A percentile compares a stretch with the other conserved stretches of the same genome.
Conservation (phyloP, 371 early-diverging fungal genomes). For the Gilbertella persicaria region DNA sequence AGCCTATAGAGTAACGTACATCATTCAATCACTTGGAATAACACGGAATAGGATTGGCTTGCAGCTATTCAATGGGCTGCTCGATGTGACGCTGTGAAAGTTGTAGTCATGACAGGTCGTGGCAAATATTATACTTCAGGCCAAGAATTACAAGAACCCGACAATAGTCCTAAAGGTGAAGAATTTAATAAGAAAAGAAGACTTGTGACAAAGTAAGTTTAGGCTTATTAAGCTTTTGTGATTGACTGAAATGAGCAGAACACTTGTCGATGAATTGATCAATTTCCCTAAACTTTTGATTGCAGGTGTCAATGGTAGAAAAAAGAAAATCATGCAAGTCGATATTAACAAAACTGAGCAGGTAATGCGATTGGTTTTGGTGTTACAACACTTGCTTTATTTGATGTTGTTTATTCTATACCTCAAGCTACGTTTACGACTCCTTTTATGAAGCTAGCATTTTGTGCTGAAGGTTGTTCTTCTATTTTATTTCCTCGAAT, state of each 20-base stretch:
- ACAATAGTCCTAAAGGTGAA: slow-evolving; percentile 35
- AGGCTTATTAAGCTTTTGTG: background rate
- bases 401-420: slow-evolving; percentile 69
- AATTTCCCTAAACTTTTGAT: slow-evolving; percentile 74
- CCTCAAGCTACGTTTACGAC: slow-evolving; percentile 66
- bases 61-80: slow-evolving; percentile 61
- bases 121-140: slow-evolving; percentile 73
- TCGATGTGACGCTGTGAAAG: slow-evolving; percentile 51
- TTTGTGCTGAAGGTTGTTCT: slow-evolving; percentile 72
- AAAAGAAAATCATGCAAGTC: background rate
- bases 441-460: slow-evolving; percentile 74
- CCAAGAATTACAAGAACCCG: slow-evolving; percentile 54
- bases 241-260: slow-evolving; percentile 22
- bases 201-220: slow-evolving; percentile 18
- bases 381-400: slow-evolving; percentile 66
- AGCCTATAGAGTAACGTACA: slow-evolving; percentile 50
- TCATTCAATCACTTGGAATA: background rate
- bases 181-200: slow-evolving; percentile 26
- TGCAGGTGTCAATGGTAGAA: slow-evolving; percentile 70
- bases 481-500: slow-evolving; percentile 62
- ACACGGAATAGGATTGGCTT: slow-evolving; percentile 55
- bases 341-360: slow-evolving; percentile 13
- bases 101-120: slow-evolving; percentile 65
- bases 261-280: slow-evolving; percentile 60
- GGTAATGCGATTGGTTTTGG: slow-evolving; percentile 75